Percentiles rank a stretch among this genome's conserved stretches.
Evolutionary conservation across 2,329 filamentous ascomycete genomes (phyloP).

Genomic region (Venturia effusa): DNA sequence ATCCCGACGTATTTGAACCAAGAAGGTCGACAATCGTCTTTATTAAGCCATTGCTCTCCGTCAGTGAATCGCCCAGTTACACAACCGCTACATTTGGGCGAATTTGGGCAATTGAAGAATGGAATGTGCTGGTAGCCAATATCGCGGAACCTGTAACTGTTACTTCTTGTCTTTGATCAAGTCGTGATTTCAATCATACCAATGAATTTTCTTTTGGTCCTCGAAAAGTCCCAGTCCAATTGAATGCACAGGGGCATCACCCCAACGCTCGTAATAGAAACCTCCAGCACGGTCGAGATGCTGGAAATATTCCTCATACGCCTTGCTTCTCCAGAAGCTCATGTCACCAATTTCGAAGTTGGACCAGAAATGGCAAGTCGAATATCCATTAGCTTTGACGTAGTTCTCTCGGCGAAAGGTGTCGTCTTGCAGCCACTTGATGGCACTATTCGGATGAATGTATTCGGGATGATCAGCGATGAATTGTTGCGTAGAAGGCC

Average conservation of each 20-base stretch:
- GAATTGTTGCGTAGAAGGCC: slow-evolving; percentile 94
- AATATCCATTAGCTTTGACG: slow-evolving; percentile 77
- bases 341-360: slow-evolving; percentile 97
- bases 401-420: slow-evolving; percentile 69
- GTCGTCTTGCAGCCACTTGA: slow-evolving; percentile 77
- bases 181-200: slow-evolving; percentile 44
- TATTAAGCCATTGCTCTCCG: slow-evolving; percentile 72
- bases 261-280: slow-evolving; percentile 99
- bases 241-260: slow-evolving; percentile 92
- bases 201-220: slow-evolving; percentile 82
- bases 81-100: slow-evolving; percentile 83
- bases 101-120: slow-evolving; percentile 98
- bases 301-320: slow-evolving; percentile 92
- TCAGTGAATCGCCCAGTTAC: slow-evolving; percentile 80
- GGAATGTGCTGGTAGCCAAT: slow-evolving; percentile 98
- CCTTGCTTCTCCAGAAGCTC: slow-evolving; percentile 80
- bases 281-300: slow-evolving; percentile 88
- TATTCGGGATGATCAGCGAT: slow-evolving; percentile 74
- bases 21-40: slow-evolving; percentile 87
- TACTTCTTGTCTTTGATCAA: neutral
- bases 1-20: slow-evolving; percentile 95
- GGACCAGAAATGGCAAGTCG: slow-evolving; percentile 98
- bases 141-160: slow-evolving; percentile 76
- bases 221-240: slow-evolving; percentile 89
- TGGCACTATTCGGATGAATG: slow-evolving; percentile 71